Evolutionary conservation across 352 stramenopile genomes (phyloP).

Genomic region (Paralagenidium karlingii): DNA sequence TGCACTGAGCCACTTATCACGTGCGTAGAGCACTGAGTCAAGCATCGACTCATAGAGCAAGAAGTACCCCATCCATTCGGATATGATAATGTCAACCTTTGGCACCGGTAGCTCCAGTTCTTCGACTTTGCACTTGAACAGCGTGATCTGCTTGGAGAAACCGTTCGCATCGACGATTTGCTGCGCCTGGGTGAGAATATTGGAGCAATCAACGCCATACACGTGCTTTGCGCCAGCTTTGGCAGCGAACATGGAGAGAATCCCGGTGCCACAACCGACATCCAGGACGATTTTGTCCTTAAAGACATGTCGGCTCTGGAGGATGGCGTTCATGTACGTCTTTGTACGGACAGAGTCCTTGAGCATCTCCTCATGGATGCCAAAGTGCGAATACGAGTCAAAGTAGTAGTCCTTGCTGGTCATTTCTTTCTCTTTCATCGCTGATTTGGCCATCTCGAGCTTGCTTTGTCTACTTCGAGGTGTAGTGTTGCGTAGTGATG

Average conservation of each 20-base stretch:
- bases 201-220: conserved; percentile 93
- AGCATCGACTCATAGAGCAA: conserved; percentile 97
- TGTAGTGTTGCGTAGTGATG: no score
- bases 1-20: conserved; percentile 91
- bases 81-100: conserved; percentile 96
- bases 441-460: no score
- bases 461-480: no score
- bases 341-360: conserved; percentile 95
- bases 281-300: conserved; percentile 95
- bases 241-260: conserved; percentile 94
- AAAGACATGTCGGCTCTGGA: conserved; percentile 95
- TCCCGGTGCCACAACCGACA: conserved; percentile 94
- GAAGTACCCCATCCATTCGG: conserved; percentile 99
- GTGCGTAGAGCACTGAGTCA: conserved; percentile 92
- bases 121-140: conserved; percentile 93
- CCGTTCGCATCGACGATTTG: conserved; percentile 93
- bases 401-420: conserved; percentile 97
- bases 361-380: conserved; percentile 98
- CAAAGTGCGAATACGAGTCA: conserved; percentile 97
- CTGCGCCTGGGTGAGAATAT: conserved; percentile 88
- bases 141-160: conserved; percentile 87
- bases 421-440: no score
- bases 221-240: conserved; percentile 89
- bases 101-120: conserved; percentile 86
- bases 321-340: conserved; percentile 96